Percentiles rank a stretch among this genome's conserved stretches.
Conservation (phyloP, 169 alveolate species). For the Plasmodium vinckei region DNA sequence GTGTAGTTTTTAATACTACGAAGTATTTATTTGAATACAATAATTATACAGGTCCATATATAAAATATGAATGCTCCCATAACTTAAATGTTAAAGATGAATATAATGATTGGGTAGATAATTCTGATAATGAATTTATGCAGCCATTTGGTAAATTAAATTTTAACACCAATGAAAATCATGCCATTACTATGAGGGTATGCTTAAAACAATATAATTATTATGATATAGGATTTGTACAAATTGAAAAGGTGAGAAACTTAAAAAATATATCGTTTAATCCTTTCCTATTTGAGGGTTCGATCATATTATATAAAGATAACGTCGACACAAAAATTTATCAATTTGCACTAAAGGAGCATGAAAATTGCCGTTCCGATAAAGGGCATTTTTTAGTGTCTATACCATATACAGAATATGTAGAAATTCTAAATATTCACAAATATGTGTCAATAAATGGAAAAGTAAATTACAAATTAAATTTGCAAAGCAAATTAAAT, state of each 20-base stretch:
- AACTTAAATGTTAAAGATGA: constrained; percentile 23
- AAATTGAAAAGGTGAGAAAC: constrained; percentile 30
- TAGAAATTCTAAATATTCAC: no score
- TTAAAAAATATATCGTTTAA: constrained; percentile 18
- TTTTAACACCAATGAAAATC: constrained; percentile 5
- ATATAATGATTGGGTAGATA: constrained; percentile 18
- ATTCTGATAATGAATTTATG: constrained; percentile 40
- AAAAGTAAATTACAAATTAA: constrained; percentile 1
- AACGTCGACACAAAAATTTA: constrained; percentile 34
- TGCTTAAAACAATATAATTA: constrained; percentile 41
- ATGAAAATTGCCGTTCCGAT: constrained; percentile 46
- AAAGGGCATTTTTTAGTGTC: constrained; percentile 27
- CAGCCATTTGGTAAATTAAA: constrained; percentile 15
- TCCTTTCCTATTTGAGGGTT: constrained; percentile 16
- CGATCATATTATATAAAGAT: constrained; percentile 21
- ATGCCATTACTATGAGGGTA: constrained; percentile 60
- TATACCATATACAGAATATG: neutral
- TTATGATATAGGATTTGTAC: constrained; percentile 47
- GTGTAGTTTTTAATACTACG: constrained; percentile 15
- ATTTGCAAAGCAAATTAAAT: constrained; percentile 17
- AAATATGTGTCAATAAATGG: neutral
- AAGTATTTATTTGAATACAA: constrained; percentile 21
- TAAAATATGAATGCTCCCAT: constrained; percentile 66
- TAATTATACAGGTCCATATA: constrained; percentile 42
- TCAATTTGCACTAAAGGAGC: constrained; percentile 64